These are phyloP conservation scores for Capillidium rhysosporum DNA, from an alignment of 371 early-diverging fungal genomes.

Conservation along the genomic window DNA sequence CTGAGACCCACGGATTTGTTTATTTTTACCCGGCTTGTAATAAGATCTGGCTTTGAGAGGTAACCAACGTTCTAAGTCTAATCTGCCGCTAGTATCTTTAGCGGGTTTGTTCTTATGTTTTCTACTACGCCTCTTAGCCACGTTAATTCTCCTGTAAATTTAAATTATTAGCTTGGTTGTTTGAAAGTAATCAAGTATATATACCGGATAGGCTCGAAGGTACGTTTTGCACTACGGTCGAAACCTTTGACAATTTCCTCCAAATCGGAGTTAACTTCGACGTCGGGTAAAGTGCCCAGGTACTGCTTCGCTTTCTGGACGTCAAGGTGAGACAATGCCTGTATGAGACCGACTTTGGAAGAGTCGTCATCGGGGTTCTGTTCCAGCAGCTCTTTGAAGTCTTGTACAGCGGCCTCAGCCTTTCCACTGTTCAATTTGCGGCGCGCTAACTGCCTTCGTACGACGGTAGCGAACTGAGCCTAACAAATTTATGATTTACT, in stretches of 20 bases:
- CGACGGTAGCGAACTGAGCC: not conserved
- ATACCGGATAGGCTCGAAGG: no score
- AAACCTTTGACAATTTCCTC: not conserved
- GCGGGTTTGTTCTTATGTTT: not conserved
- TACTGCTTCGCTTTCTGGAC: constrained; percentile 2
- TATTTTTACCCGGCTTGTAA: not conserved
- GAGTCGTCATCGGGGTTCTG: not conserved
- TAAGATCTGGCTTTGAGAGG: constrained; percentile 2
- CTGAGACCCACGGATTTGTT: constrained; percentile 2
- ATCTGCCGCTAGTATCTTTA: not conserved
- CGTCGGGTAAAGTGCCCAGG: not conserved
- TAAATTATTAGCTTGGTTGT: not conserved
- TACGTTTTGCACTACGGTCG: not conserved
- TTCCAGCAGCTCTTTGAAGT: not conserved
- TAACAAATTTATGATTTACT: not conserved
- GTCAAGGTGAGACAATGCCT: constrained; percentile 1
- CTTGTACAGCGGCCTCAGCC: not conserved
- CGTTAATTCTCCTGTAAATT: no score
- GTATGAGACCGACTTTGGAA: not conserved
- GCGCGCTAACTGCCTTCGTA: not conserved
- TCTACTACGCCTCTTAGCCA: not conserved
- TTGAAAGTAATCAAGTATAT: not conserved
- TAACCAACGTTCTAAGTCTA: constrained; percentile 5
- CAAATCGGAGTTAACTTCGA: not conserved
- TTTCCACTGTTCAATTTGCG: not conserved